Base-by-base conservation (phyloP, 208 protist species). In the Wallacemonas sp. region DNA sequence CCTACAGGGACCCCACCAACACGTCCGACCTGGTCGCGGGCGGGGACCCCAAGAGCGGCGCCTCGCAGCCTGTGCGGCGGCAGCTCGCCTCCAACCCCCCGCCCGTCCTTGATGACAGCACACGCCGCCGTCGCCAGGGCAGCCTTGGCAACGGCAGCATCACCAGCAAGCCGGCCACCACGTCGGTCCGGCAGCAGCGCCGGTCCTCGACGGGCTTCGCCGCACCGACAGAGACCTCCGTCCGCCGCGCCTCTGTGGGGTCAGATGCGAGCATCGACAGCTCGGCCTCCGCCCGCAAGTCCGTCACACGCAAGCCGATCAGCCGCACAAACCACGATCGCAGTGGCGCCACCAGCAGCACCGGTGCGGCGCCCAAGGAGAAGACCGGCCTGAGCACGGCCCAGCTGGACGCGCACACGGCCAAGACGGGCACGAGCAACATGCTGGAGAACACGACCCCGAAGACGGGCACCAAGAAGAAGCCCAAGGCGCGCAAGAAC, bases 201-300 rank as follows among this genome's bases (percentile, higher is more conserved):
- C 46, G 44, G 3, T 42, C 16, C 22, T 67, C 42, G 29, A 8
- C 28, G 31, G 44, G 62, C 33, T 67, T 57, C 45, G 62, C 62
- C 12, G 62, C 62, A 18, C 62, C 62, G 7, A 67, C 62, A 4
- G 62, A 52, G 18, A 67, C 44, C 14, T 50, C 62, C 26, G 42
- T 39, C 26, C 62, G 62, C 3, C 62, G 62, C 25, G 28, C 14
- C 5, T 67, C 62, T 10, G 22, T 67, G 3, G 62, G 62, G 25
- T 54, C 62, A 7, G 62, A 67, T 14, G 62, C n/a, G 45, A 67
- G 32, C 45, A 16, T 67, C 23, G 62, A 32, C 31, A 67, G 62
- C 62, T 67, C 62, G 18, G 44, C 52, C 16, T 59, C 52, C 32
- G 52, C 36, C 3, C 26, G 52, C 2, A 10, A 8, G n/a, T n/a